phyloP scores from a whole-genome alignment of 371 early-diverging fungal species.

The Mycotypha africana region DNA sequence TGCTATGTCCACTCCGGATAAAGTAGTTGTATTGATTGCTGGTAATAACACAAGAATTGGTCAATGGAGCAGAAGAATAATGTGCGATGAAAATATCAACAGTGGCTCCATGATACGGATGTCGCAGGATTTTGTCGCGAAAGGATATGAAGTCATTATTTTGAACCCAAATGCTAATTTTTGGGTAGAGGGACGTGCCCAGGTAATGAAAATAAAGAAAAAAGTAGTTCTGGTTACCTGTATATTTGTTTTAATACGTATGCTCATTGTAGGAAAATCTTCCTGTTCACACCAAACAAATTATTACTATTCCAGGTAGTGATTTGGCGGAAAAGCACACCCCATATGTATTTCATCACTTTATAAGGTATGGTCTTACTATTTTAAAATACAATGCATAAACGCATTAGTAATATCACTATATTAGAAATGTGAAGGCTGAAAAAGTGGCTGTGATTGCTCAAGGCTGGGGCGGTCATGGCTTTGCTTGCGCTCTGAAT shows the following conservation, averaged over 20 bases:
- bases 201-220: too few relatives aligned
- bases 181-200: slow-evolving; percentile 30
- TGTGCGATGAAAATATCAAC: slow-evolving; percentile 39
- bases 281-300: too few relatives aligned
- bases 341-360: slow-evolving; percentile 32
- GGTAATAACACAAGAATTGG: slow-evolving; percentile 37
- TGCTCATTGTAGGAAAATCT: too few relatives aligned
- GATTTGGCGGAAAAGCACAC: slow-evolving; percentile 36
- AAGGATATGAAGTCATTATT: slow-evolving; percentile 40
- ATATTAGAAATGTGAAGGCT: slow-evolving; percentile 26
- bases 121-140: slow-evolving; percentile 15
- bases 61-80: slow-evolving; percentile 38
- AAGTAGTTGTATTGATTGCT: slow-evolving; percentile 33
- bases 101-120: slow-evolving; percentile 39
- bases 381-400: too few relatives aligned
- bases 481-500: slow-evolving; percentile 28
- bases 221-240: too few relatives aligned
- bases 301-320: slow-evolving; percentile 16
- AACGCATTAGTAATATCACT: too few relatives aligned
- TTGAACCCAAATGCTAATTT: slow-evolving; percentile 40
- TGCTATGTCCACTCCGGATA: slow-evolving; percentile 39
- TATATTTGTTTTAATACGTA: too few relatives aligned
- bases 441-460: slow-evolving; percentile 24
- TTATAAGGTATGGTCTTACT: slow-evolving; percentile 38
- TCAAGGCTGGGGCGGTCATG: slow-evolving; percentile 36